A percentile compares a stretch with the other conserved stretches of the same genome.
Evolutionary conservation across 2,329 filamentous ascomycete species (phyloP).

Genomic region (Phialocephala subalpina): DNA sequence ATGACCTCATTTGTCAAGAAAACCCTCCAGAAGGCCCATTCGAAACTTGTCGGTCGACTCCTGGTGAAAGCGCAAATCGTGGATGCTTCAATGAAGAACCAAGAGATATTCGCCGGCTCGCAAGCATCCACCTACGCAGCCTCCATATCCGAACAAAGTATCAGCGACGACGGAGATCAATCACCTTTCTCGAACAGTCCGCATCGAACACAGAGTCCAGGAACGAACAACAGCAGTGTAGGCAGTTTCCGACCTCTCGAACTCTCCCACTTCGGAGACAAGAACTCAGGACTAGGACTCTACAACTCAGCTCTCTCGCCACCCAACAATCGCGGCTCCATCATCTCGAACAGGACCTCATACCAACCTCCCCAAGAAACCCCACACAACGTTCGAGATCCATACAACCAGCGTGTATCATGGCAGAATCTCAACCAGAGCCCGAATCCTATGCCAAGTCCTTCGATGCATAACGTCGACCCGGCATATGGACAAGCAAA

Average conservation of each 20-base stretch:
- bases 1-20: conserved; percentile 82
- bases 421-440: conserved; percentile 1
- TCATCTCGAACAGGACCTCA: background rate
- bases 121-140: conserved; percentile 14
- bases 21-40: conserved; percentile 81
- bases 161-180: conserved; percentile 16
- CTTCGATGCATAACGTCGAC: background rate
- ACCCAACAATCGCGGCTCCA: background rate
- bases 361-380: background rate
- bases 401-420: conserved; percentile 5
- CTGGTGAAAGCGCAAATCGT: conserved; percentile 56
- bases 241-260: conserved; percentile 9
- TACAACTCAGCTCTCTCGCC: background rate
- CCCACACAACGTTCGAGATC: background rate
- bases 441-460: background rate
- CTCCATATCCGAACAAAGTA: conserved; percentile 5
- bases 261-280: background rate
- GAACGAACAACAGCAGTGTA: background rate
- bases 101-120: conserved; percentile 18
- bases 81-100: conserved; percentile 31
- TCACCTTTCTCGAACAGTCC: background rate
- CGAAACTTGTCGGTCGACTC: conserved; percentile 71
- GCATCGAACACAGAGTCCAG: conserved; percentile 6
- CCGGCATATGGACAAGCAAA: background rate
- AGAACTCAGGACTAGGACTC: background rate